phyloP scores from a whole-genome alignment of 2,329 filamentous ascomycete genomes.

The Colletotrichum caudatum region DNA sequence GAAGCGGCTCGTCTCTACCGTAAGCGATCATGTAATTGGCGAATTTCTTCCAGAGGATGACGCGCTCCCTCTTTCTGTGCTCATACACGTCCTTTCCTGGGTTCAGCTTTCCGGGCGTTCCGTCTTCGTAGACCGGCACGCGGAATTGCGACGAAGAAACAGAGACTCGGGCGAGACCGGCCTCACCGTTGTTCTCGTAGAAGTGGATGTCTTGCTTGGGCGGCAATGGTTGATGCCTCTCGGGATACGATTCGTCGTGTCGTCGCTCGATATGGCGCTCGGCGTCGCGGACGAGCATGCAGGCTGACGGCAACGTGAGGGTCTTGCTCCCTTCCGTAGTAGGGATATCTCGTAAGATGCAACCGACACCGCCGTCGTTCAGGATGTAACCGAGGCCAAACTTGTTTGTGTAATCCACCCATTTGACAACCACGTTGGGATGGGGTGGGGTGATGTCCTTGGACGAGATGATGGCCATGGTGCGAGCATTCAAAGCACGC shows the following conservation, averaged over 20 bases:
- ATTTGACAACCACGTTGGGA: constrained; percentile 78
- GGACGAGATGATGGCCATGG: constrained; percentile 70
- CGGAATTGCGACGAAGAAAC: constrained; percentile 74
- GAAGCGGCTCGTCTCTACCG: constrained; percentile 74
- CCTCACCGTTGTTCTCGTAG: constrained; percentile 77
- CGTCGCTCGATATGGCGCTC: constrained; percentile 76
- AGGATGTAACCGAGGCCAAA: constrained; percentile 87
- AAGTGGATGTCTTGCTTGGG: constrained; percentile 77
- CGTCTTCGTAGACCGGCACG: constrained; percentile 66
- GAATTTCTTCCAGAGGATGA: constrained; percentile 79
- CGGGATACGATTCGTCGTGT: constrained; percentile 65
- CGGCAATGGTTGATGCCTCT: constrained; percentile 72
- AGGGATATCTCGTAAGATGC: constrained; percentile 70
- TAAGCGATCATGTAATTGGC: constrained; percentile 81
- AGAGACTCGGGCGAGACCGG: constrained; percentile 72
- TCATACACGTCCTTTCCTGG: constrained; percentile 74
- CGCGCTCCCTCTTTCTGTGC: constrained; percentile 73
- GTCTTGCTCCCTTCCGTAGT: constrained; percentile 62
- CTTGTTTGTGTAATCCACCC: constrained; percentile 91
- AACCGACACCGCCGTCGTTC: constrained; percentile 84
- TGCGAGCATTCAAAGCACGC: constrained; percentile 71
- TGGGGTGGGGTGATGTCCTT: constrained; percentile 66
- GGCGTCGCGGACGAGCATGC: constrained; percentile 77
- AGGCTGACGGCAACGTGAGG: constrained; percentile 73
- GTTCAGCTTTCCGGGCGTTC: constrained; percentile 70